Evolutionary conservation across 2,329 filamentous ascomycete genomes (phyloP), one percentile per base, ranked within the genome.

Genomic region (Colletotrichum agaves): DNA sequence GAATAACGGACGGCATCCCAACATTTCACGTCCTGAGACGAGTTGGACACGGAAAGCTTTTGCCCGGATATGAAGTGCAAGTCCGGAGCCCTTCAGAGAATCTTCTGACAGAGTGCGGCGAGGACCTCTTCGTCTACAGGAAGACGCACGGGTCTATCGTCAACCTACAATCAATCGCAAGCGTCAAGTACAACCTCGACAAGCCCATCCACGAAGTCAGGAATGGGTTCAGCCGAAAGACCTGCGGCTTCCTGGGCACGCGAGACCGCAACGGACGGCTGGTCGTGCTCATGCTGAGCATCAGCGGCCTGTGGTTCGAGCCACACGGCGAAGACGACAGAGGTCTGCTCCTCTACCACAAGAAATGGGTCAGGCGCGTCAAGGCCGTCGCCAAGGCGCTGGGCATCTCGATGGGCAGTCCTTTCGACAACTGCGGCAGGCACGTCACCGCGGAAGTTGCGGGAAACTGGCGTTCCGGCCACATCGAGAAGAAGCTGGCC

Each of bases 401-500:
- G 3, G 75, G 72, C 0, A 13, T 80, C n/a, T 69, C 69, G 2
- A 74, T 80, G 67, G 60, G 58, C 5, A 63, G 75, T 0, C 72
- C 74, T 0, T 81, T 73, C 17, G 80, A 80, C 39, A 63, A 63
- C 2, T 55, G 63, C 2, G 13, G 50, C 11, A 35, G 10, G 31
- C 37, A 46, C 7, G 52, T 37, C 1, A 49, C 49, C 0, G 43
- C 39, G 10, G 61, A 56, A 13, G n/a, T 59, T 6, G 12, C 53
- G 0, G 72, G 71, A 0, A 39, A 66, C 2, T 73, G 66, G 70
- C 72, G 73, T 1, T 78, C 76, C 0, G 74, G 77, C 0, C 81
- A 83, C 21, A 77, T 79, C 1, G 80, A 83, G 64, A 78, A 79
- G 15, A 82, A 82, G 62, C 74, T 83, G 0, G 78, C 80, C 0